Conservation (phyloP, 257 asterid genomes). For the Rhazya stricta region DNA sequence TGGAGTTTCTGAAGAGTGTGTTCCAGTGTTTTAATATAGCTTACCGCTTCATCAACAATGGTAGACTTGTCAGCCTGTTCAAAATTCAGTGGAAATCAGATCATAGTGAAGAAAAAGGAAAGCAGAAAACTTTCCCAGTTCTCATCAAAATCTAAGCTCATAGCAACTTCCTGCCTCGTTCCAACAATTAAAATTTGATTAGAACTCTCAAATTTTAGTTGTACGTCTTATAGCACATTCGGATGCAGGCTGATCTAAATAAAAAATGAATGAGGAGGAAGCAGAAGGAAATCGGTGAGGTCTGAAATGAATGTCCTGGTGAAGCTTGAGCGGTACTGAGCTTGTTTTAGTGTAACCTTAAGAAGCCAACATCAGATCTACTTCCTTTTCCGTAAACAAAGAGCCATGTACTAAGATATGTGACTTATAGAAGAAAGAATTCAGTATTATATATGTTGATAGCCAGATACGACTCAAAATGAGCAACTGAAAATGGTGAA, state of each 20-base stretch:
- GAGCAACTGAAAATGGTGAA: neutral
- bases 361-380: neutral
- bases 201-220: no score
- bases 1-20: constrained; percentile 34
- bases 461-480: neutral
- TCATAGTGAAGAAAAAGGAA: no score
- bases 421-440: neutral
- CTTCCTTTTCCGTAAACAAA: neutral
- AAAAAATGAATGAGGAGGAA: neutral
- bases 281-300: neutral
- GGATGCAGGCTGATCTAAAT: neutral
- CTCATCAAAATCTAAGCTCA: neutral
- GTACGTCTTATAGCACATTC: neutral
- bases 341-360: neutral
- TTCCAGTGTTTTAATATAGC: constrained; percentile 39
- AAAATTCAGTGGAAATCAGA: neutral
- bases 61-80: constrained; percentile 70
- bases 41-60: constrained; percentile 65
- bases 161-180: neutral
- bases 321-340: no score
- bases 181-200: neutral
- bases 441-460: neutral
- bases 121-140: neutral
- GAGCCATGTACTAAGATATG: neutral
- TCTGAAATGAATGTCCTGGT: neutral